A percentile compares a stretch with the other conserved stretches of the same genome.
Evolutionary conservation across 495 filamentous ascomycete genomes (phyloP).

Genomic region (Mytilinidion resinicola): DNA sequence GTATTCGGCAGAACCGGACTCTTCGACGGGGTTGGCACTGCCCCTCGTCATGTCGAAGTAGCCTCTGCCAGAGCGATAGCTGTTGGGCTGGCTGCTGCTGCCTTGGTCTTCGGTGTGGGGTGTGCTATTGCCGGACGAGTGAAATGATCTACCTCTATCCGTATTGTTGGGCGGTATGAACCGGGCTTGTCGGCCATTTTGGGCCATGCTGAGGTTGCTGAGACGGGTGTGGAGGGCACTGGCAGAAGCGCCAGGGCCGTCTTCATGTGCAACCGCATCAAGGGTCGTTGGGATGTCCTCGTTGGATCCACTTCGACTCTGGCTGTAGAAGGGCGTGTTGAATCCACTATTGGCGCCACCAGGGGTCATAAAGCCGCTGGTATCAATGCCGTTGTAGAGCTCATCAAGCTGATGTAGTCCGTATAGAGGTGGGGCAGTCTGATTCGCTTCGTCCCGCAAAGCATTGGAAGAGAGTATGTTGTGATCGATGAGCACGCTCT

Average conservation of each 20-base stretch:
- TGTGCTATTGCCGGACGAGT: conserved; percentile 18
- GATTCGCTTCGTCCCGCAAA: conserved; percentile 32
- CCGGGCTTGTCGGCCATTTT: conserved; percentile 9
- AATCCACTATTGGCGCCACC: conserved; percentile 53
- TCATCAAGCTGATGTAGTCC: conserved; percentile 81
- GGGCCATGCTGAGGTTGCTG: conserved; percentile 27
- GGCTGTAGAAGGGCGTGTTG: conserved; percentile 67
- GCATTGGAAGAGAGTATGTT: conserved; percentile 37
- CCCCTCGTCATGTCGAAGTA: conserved; percentile 7
- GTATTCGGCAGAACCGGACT: conserved; percentile 18
- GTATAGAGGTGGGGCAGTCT: conserved; percentile 76
- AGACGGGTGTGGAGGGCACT: conserved; percentile 33
- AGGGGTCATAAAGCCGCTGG: conserved; percentile 69
- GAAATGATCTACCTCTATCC: neutral
- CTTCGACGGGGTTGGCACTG: neutral
- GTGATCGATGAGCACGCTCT: conserved; percentile 54
- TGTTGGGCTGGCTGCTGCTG: conserved; percentile 5
- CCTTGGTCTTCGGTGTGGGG: conserved; percentile 12
- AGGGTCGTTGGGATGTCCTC: conserved; percentile 65
- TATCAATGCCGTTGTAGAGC: conserved; percentile 78
- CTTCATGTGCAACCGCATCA: conserved; percentile 45
- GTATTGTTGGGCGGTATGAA: neutral
- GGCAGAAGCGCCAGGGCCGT: conserved; percentile 27
- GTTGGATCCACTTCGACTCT: conserved; percentile 67
- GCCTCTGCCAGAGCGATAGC: conserved; percentile 1